Conservation (phyloP, 2,329 filamentous ascomycete genomes). For the Claviceps capensis region DNA sequence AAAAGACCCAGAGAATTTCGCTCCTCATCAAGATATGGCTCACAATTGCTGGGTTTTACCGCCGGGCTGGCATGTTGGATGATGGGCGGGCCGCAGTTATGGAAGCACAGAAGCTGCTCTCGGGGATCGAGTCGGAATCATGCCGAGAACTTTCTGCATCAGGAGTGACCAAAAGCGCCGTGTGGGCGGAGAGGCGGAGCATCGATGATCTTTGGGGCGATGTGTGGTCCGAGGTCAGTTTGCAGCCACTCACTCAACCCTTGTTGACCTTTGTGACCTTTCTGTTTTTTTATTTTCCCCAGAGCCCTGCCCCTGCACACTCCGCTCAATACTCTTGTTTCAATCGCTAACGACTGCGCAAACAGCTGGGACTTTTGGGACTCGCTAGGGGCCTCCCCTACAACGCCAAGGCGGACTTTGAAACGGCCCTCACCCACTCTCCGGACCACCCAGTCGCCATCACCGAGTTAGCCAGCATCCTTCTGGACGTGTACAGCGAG, state of each 20-base stretch:
- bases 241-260: neutral
- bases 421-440: conserved; percentile 66
- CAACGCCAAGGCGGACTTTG: conserved; percentile 62
- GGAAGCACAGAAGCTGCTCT: conserved; percentile 68
- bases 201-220: conserved; percentile 78
- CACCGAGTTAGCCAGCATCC: conserved; percentile 68
- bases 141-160: conserved; percentile 48
- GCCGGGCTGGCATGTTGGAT: conserved; percentile 63
- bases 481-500: conserved; percentile 73
- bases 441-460: conserved; percentile 70
- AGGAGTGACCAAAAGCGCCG: conserved; percentile 45
- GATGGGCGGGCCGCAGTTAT: conserved; percentile 68
- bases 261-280: neutral
- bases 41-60: conserved; percentile 77
- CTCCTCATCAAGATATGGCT: conserved; percentile 74
- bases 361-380: conserved; percentile 53
- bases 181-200: conserved; percentile 71
- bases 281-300: neutral
- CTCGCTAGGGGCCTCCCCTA: conserved; percentile 49
- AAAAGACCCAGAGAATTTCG: conserved; percentile 33
- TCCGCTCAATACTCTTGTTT: neutral
- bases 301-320: no score
- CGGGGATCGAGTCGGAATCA: conserved; percentile 54
- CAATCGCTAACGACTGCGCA: neutral
- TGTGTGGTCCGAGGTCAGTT: conserved; percentile 62